phyloP scores from a whole-genome alignment of 208 protist species.

The Leishmania turanica region DNA sequence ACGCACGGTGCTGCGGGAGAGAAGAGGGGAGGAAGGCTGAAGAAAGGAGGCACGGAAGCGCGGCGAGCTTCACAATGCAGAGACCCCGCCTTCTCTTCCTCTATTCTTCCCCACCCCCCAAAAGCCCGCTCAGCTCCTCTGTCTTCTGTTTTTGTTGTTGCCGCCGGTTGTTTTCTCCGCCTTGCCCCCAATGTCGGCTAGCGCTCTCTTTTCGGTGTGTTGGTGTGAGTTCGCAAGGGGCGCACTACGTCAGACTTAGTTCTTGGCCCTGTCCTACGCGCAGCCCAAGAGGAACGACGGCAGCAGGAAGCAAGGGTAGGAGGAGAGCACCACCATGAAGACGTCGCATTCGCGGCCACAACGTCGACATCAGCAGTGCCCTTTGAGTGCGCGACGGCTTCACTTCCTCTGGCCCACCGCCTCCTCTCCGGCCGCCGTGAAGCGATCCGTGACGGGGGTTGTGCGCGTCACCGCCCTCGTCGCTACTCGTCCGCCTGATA shows the following conservation, averaged over 20 bases:
- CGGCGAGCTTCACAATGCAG: not conserved
- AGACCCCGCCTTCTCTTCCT: not conserved
- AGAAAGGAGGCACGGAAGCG: not conserved
- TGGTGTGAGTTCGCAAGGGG: not conserved
- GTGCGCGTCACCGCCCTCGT: not conserved
- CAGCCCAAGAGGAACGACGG: not conserved
- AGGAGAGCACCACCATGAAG: not conserved
- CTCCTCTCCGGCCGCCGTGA: not conserved
- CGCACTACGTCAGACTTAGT: not conserved
- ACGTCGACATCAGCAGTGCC: not conserved
- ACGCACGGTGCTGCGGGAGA: not conserved
- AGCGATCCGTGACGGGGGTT: too few species aligned
- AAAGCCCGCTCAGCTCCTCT: not conserved
- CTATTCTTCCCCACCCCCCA: not conserved
- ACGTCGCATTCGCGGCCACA: not conserved
- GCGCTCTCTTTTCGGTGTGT: not conserved
- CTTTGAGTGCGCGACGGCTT: not conserved
- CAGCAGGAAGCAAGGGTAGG: not conserved
- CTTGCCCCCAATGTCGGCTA: not conserved
- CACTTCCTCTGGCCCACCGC: not conserved
- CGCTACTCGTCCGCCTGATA: conserved; percentile 1
- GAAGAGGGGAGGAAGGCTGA: not conserved
- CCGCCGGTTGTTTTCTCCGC: not conserved
- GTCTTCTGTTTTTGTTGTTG: not conserved
- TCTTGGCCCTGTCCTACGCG: not conserved